phyloP scores from a whole-genome alignment of 1,139 yeast species.

The Nakaseomyces glabratus region DNA sequence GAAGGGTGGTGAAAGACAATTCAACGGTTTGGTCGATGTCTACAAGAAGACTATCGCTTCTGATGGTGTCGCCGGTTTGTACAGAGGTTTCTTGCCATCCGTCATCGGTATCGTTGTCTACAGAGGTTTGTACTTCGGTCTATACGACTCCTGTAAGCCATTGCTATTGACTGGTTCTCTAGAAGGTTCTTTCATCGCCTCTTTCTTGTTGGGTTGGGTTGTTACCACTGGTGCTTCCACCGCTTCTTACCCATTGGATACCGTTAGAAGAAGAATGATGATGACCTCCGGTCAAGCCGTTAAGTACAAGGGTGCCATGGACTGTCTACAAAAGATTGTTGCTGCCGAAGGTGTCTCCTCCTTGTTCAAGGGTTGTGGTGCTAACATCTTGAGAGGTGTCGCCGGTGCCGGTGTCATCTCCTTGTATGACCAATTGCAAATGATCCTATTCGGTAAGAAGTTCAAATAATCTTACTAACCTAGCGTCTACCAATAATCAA shows the following conservation, averaged over 20 bases:
- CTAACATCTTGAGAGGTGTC: conserved; percentile 79
- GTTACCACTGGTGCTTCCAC: conserved; percentile 75
- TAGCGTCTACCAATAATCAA: no score
- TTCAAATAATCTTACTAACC: no score
- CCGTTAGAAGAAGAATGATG: conserved; percentile 84
- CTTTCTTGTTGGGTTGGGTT: conserved; percentile 71
- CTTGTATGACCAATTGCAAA: conserved; percentile 67
- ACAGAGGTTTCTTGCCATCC: conserved; percentile 81
- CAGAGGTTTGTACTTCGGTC: conserved; percentile 81
- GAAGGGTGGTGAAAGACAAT: conserved; percentile 59
- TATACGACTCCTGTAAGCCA: conserved; percentile 71
- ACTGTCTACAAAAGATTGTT: conserved; percentile 60
- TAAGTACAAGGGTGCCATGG: conserved; percentile 65
- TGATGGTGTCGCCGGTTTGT: conserved; percentile 73
- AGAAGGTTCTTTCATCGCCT: conserved; percentile 62
- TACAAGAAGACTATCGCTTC: conserved; percentile 68
- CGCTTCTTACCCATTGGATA: conserved; percentile 74
- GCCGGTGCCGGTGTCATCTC: conserved; percentile 83
- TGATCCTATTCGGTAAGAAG: conserved; percentile 66
- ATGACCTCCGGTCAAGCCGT: conserved; percentile 78
- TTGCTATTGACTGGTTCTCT: conserved; percentile 62
- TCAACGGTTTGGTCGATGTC: conserved; percentile 68
- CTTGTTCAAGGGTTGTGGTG: conserved; percentile 80
- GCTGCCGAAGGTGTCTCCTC: conserved; percentile 65
- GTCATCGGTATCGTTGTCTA: conserved; percentile 71